Evolutionary conservation across 1,139 yeast species (phyloP), one percentile per base, ranked within the genome.

Genomic region (Blastobotrys malaysiensis): DNA sequence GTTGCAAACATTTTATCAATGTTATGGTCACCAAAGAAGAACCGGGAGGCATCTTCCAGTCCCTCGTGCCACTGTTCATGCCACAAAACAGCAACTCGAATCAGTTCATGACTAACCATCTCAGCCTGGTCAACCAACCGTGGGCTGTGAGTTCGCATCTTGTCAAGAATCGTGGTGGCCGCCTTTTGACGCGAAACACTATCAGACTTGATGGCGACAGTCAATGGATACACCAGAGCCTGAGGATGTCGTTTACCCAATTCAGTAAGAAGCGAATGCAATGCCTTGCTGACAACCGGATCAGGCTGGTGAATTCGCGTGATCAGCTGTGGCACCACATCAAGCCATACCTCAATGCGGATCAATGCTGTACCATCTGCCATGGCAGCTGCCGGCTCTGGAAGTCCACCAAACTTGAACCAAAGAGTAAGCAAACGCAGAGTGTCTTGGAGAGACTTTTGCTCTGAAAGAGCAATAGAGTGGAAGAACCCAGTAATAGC

Each of bases 51-150:
- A 73, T 93, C 97, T 68, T 95, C 99, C 45, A 95, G 75, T 1
- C 96, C 98, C 72, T 91, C 99, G 64, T 91, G 91, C 99, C 99
- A 95, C 68, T 87, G 87, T 66, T 95, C 99, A 64, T 90, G 96
- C 98, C 99, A 91, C 59, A 93, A 74, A 1, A 93, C 97, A 0
- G 98, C 97, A 14, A 90, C 96, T 61, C 99, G 76, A 60, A 95
- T 91, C 57, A 95, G 79, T 65, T 95, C 99, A 61, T 84, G 84
- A 73, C 96, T 87, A n/a, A 93, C 97, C 57, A 91, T 71, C 63
- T 90, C 97, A 0, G 98, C 91, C 67, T 95, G 98, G 59, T 87
- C 91, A 21, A 95, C 97, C 59, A 95, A 75, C 0, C 75, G 73
- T 0, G 97, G 81, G 50, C 96, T 88, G 63, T 95, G 97, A 2